Percentiles rank a stretch among this genome's conserved stretches.
These are phyloP conservation scores for Colletotrichum musae DNA, from an alignment of 2,329 filamentous ascomycete genomes.

Conservation along the genomic window DNA sequence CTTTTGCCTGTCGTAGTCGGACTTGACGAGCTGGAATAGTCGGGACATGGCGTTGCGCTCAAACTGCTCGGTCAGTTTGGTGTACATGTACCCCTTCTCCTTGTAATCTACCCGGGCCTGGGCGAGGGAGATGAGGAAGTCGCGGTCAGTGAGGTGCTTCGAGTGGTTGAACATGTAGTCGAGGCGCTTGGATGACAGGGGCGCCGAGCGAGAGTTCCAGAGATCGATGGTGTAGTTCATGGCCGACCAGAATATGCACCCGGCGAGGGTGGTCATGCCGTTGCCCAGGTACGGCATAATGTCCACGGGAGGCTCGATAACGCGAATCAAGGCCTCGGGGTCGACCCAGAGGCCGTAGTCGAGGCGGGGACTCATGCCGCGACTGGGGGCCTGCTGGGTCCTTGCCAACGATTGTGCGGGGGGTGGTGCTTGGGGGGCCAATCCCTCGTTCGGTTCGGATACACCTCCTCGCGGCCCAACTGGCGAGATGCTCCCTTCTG, in stretches of 20 bases:
- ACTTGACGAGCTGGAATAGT: slow-evolving; percentile 1
- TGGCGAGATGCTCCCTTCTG: not conserved
- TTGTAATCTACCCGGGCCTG: slow-evolving; percentile 35
- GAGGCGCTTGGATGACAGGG: not conserved
- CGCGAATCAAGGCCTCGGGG: slow-evolving; percentile 22
- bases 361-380: slow-evolving; percentile 29
- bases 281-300: slow-evolving; percentile 30
- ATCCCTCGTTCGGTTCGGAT: not conserved
- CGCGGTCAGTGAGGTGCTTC: slow-evolving; percentile 2
- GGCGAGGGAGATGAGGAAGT: slow-evolving; percentile 22
- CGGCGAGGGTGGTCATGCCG: slow-evolving; percentile 30
- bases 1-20: not conserved
- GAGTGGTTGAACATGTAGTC: slow-evolving; percentile 29
- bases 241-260: slow-evolving; percentile 40
- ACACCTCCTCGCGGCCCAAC: not conserved
- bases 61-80: slow-evolving; percentile 34
- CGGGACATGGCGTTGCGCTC: slow-evolving; percentile 14
- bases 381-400: not conserved
- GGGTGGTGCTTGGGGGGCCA: not conserved
- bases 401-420: not conserved
- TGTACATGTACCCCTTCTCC: slow-evolving; percentile 37
- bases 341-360: slow-evolving; percentile 41
- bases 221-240: slow-evolving; percentile 37
- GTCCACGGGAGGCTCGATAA: slow-evolving; percentile 32
- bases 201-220: slow-evolving; percentile 27